Conservation (phyloP, 108 stramenopile genomes). For the Parietichytrium sp. region DNA sequence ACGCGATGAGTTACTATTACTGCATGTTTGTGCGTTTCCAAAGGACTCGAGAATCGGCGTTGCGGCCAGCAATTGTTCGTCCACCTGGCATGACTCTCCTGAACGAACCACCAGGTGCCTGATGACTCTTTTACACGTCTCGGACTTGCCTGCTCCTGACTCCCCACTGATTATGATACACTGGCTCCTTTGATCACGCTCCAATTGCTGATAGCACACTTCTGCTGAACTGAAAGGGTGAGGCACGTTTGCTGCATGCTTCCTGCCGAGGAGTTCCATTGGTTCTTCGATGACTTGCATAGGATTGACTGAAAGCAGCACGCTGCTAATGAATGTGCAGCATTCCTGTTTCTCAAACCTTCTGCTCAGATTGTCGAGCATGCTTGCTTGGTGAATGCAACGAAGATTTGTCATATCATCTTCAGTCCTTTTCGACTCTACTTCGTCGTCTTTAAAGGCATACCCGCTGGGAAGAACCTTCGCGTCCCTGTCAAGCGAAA, state of each 20-base stretch:
- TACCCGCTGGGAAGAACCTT: too few species aligned
- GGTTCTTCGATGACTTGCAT: slow-evolving; percentile 36
- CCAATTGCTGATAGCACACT: not conserved
- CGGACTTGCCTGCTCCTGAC: slow-evolving; percentile 46
- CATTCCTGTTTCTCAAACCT: slow-evolving; percentile 47
- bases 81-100: not conserved
- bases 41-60: slow-evolving; percentile 59
- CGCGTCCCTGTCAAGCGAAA: too few species aligned
- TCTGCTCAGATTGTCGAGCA: slow-evolving; percentile 45
- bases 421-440: too few species aligned
- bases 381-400: slow-evolving; percentile 45
- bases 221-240: slow-evolving; percentile 3
- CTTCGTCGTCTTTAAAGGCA: too few species aligned
- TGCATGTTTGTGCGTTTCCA: slow-evolving; percentile 56
- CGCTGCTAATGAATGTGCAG: slow-evolving; percentile 53
- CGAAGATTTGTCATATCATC: slow-evolving; percentile 27
- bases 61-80: slow-evolving; percentile 46
- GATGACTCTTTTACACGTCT: slow-evolving; percentile 42
- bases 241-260: not conserved
- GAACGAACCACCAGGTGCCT: slow-evolving; percentile 30
- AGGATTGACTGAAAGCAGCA: slow-evolving; percentile 54
- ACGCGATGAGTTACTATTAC: slow-evolving; percentile 57
- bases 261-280: not conserved
- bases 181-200: not conserved
- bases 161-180: slow-evolving; percentile 45